Percentiles rank a stretch among this genome's conserved stretches.
Evolutionary conservation across 495 filamentous ascomycete genomes (phyloP).

Genomic region (Aspergillus affinis): DNA sequence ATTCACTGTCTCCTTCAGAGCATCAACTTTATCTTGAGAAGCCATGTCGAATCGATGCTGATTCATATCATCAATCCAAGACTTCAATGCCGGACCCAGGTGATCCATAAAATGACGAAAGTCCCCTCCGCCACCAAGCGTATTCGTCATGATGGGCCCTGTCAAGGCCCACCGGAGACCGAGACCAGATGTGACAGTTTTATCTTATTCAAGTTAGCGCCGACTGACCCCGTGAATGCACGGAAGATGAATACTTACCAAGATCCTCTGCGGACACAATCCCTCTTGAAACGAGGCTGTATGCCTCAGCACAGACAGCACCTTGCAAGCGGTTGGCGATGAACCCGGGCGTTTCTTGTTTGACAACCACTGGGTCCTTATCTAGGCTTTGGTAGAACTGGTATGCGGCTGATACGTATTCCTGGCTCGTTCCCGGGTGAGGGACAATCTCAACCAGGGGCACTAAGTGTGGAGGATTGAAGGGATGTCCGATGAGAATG

Average conservation of each 20-base stretch:
- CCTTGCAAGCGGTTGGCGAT: conserved; percentile 38
- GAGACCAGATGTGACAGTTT: conserved; percentile 36
- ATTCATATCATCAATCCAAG: conserved; percentile 20
- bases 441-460: conserved; percentile 56
- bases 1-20: not conserved
- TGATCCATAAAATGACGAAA: conserved; percentile 23
- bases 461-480: conserved; percentile 59
- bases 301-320: conserved; percentile 34
- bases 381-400: conserved; percentile 43
- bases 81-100: conserved; percentile 16
- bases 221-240: not conserved
- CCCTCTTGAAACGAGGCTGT: conserved; percentile 33
- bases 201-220: conserved; percentile 12
- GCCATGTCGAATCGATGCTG: conserved; percentile 12
- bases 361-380: conserved; percentile 44
- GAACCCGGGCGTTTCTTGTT: conserved; percentile 46
- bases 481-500: conserved; percentile 54
- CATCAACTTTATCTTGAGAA: not conserved
- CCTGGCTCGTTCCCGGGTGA: conserved; percentile 15
- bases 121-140: conserved; percentile 45
- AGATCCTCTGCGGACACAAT: conserved; percentile 35
- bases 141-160: conserved; percentile 50
- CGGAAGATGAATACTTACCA: conserved; percentile 11
- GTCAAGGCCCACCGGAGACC: conserved; percentile 50
- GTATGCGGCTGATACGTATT: conserved; percentile 19